Evolutionary conservation across 2,329 filamentous ascomycete genomes (phyloP), one percentile per base, ranked within the genome.

Genomic region (Beauveria asiatica): DNA sequence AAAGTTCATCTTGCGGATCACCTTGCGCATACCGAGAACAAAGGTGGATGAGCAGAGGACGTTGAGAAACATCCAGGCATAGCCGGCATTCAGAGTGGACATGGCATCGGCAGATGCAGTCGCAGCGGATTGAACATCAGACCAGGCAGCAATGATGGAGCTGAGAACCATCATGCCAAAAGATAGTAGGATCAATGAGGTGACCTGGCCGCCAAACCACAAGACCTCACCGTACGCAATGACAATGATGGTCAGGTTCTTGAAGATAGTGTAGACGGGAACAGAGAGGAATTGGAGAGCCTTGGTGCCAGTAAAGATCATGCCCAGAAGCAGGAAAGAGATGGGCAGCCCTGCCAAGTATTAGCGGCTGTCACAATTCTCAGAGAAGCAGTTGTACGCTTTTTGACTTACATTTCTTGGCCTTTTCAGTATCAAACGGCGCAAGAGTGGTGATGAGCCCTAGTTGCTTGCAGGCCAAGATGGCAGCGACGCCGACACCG

Each of bases 1-100:
- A 80, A 96, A 96, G 81, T 95, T 96, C 78, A 93, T 96, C 76
- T 93, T 84, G 86, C 96, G 96, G 74, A 96, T 96, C 66, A 92
- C 87, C 81, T 96, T 96, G 71, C 92, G 86, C 92, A 96, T 96
- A 66, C 87, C 83, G 65, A 96, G 76, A 57, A 96, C 79, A 68
- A 93, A 96, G 37, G 88, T 83, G 4, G 92, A 90, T 21, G 88
- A 92, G 80, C 90, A 95, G 73, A 96, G 83, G 70, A 93, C 94
- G 76, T 96, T 96, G 76, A 94, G 79, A 69, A 90, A 80, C 90
- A 96, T 96, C 92, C 92, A 96, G 63, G 93, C 83, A 72, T 96
- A 96, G 50, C 92, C 92, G 27, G 91, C 83, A 69, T 96, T 96
- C 67, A 96, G 76, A 2, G 90, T 95, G 3, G 90, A 91, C 64